Evolutionary conservation across 305 asterid species (phyloP).

Genomic region (Rubia peregrina): DNA sequence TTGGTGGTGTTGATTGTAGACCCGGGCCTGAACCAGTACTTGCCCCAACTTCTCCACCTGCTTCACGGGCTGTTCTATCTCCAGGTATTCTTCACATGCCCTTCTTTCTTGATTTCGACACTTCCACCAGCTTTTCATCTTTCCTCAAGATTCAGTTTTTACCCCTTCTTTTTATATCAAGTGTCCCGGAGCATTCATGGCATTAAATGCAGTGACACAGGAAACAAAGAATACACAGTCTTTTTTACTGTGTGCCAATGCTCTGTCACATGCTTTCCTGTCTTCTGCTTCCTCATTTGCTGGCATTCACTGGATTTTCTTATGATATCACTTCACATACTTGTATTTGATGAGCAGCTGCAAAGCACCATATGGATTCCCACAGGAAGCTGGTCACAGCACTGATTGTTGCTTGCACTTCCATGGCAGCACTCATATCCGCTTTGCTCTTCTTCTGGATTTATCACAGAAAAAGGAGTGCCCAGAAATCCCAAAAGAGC

Average conservation of each 20-base stretch:
- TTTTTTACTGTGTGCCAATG: slow-evolving; percentile 5
- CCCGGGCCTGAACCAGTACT: slow-evolving; percentile 23
- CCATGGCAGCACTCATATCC: slow-evolving; percentile 31
- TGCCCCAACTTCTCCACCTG: slow-evolving; percentile 4
- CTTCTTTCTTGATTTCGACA: slow-evolving; percentile 2
- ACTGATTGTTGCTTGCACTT: slow-evolving; percentile 33
- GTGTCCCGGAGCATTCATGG: slow-evolving; percentile 10
- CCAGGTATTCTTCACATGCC: slow-evolving; percentile 28
- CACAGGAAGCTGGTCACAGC: slow-evolving; percentile 34
- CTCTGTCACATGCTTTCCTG: neutral
- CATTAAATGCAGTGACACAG: slow-evolving; percentile 17
- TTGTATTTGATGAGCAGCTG: slow-evolving; percentile 20
- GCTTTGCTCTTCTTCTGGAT: slow-evolving; percentile 32
- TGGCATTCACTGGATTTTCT: slow-evolving; percentile 12
- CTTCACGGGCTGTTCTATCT: slow-evolving; percentile 25
- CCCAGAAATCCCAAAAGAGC: slow-evolving; percentile 21
- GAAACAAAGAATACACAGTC: neutral
- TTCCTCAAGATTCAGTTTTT: slow-evolving; percentile 12
- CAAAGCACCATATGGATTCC: slow-evolving; percentile 25
- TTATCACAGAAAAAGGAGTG: slow-evolving; percentile 30
- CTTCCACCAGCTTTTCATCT: neutral
- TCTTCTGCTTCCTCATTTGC: slow-evolving; percentile 4
- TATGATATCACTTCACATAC: neutral
- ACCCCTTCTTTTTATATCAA: slow-evolving; percentile 15
- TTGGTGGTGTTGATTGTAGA: slow-evolving; percentile 13